Evolutionary conservation across 768 basidiomycete genomes (phyloP).

Genomic region (Suillus alpinus): DNA sequence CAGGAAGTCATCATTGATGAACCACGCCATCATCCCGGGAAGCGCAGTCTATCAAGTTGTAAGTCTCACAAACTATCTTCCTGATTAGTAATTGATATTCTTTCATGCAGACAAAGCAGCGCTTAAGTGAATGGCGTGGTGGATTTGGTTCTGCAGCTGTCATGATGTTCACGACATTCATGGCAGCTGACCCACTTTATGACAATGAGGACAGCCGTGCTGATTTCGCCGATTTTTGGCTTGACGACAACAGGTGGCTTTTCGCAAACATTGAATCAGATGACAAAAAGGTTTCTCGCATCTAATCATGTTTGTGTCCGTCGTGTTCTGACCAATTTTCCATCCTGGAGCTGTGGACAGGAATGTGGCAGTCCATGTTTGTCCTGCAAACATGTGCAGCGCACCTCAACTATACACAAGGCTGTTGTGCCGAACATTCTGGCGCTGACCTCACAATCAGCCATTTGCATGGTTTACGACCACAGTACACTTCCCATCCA

Average conservation of each 20-base stretch:
- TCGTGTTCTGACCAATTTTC: neutral
- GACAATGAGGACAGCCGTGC: neutral
- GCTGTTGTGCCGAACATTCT: too few species aligned
- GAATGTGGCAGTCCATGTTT: constrained; percentile 5
- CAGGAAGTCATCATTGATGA: neutral
- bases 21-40: neutral
- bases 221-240: neutral
- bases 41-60: neutral
- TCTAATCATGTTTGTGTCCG: neutral
- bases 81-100: neutral
- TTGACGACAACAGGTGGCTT: neutral
- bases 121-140: neutral
- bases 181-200: neutral
- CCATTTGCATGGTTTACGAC: too few species aligned
- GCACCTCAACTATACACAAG: constrained; percentile 11
- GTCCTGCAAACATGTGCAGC: neutral
- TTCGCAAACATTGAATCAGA: neutral
- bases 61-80: neutral
- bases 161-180: neutral
- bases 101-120: neutral
- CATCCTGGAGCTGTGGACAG: constrained; percentile 10
- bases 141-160: neutral
- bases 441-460: too few species aligned
- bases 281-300: neutral
- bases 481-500: too few species aligned